A percentile compares a stretch with the other conserved stretches of the same genome.
Evolutionary conservation across 371 early-diverging fungal species (phyloP).

Genomic region (Mucor racemosus): DNA sequence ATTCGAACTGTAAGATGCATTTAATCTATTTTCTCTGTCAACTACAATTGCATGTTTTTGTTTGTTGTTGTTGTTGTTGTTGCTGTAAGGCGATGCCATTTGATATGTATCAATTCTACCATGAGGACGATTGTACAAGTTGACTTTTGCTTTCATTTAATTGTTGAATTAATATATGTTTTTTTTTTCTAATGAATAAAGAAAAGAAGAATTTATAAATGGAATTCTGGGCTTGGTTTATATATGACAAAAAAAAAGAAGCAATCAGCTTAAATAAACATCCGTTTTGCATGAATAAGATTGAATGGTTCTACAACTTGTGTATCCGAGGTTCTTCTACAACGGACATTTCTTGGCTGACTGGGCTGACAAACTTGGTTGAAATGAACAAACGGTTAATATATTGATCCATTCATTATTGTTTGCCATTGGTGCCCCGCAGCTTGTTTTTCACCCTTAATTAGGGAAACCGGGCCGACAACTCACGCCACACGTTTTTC

Average conservation of each 20-base stretch:
- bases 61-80: background rate
- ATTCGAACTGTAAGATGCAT: slow-evolving; percentile 20
- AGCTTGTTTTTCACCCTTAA: background rate
- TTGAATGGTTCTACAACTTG: slow-evolving; percentile 2
- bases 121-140: slow-evolving; percentile 15
- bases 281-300: slow-evolving; percentile 22
- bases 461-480: background rate
- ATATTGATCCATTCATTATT: slow-evolving; percentile 8
- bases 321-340: background rate
- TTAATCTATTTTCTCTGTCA: slow-evolving; percentile 16
- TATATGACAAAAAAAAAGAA: background rate
- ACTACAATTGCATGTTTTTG: background rate
- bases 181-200: too few relatives aligned
- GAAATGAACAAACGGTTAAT: slow-evolving; percentile 5
- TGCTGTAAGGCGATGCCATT: background rate
- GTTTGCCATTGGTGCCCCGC: background rate
- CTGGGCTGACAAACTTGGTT: background rate
- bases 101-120: slow-evolving; percentile 11
- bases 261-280: slow-evolving; percentile 19
- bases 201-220: background rate
- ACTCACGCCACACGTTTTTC: background rate
- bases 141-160: slow-evolving; percentile 22
- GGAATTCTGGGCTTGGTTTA: background rate
- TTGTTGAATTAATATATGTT: background rate
- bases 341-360: background rate